phyloP scores from a whole-genome alignment of 257 asterid genomes.

The Cruciata laevipes region DNA sequence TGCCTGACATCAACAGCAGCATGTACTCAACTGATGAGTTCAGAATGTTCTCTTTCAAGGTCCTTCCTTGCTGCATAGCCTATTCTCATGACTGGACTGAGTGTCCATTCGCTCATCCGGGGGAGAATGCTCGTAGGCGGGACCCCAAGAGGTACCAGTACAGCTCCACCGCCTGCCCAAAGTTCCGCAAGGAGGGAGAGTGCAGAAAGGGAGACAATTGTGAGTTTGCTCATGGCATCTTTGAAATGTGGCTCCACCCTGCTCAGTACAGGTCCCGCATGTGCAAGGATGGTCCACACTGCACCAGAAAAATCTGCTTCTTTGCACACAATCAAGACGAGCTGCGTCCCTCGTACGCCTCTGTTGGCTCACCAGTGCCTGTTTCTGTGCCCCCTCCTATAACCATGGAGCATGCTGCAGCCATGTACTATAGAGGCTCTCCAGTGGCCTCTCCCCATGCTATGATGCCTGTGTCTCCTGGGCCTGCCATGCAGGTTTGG shows the following conservation, averaged over 20 bases:
- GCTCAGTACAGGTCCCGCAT: background rate
- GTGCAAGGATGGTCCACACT: background rate
- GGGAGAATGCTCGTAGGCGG: slow-evolving; percentile 82
- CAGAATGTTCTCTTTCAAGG: slow-evolving; percentile 75
- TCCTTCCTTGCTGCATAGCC: slow-evolving; percentile 83
- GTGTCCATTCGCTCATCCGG: slow-evolving; percentile 92
- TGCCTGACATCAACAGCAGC: slow-evolving; percentile 84
- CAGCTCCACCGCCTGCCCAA: slow-evolving; percentile 82
- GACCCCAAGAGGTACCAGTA: slow-evolving; percentile 78
- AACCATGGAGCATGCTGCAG: background rate
- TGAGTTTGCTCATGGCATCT: background rate
- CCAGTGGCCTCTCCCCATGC: background rate
- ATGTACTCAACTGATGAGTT: slow-evolving; percentile 78
- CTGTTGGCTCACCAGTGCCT: background rate
- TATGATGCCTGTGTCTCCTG: background rate
- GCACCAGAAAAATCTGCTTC: background rate
- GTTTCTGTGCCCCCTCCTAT: background rate
- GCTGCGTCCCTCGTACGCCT: background rate
- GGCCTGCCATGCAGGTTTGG: background rate
- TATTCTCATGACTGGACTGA: slow-evolving; percentile 96
- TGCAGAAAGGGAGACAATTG: slow-evolving; percentile 63
- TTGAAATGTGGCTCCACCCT: background rate
- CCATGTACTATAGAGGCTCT: background rate
- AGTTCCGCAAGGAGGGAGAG: slow-evolving; percentile 64
- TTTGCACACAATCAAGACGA: background rate